Evolutionary conservation across 78 protist species (phyloP).

Genomic region (Creolimax fragrantissima): DNA sequence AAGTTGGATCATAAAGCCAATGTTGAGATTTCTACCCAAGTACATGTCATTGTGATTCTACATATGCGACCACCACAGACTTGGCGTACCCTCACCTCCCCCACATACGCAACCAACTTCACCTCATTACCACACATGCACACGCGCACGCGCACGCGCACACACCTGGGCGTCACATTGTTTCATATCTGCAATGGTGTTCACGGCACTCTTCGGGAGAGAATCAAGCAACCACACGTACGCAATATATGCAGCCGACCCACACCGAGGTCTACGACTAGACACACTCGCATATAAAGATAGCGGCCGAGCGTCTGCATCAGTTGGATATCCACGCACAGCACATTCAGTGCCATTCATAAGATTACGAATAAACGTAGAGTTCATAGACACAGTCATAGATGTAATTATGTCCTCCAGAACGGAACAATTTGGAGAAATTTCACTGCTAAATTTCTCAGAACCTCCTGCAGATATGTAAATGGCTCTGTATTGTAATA

Average conservation of each 20-base stretch:
- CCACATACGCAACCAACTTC: neutral
- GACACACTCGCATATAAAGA: neutral
- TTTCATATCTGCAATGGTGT: neutral
- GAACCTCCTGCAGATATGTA: neutral
- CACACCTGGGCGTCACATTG: neutral
- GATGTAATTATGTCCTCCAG: neutral
- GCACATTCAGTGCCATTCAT: neutral
- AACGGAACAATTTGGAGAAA: neutral
- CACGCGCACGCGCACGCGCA: neutral
- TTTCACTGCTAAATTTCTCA: neutral
- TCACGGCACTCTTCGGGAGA: neutral
- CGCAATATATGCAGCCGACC: neutral
- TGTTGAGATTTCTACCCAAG: neutral
- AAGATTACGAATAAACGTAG: neutral
- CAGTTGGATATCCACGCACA: neutral
- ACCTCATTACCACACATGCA: too few species aligned
- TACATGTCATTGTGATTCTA: neutral
- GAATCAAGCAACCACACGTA: neutral
- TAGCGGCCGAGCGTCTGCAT: neutral
- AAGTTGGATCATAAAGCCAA: too few species aligned
- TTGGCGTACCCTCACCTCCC: neutral
- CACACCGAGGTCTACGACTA: neutral
- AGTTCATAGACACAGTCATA: neutral
- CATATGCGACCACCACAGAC: neutral
- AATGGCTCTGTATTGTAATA: neutral